A percentile compares a stretch with the other conserved stretches of the same genome.
Evolutionary conservation across 306 rosid genomes (phyloP).

Genomic region (Rubus idaeus): DNA sequence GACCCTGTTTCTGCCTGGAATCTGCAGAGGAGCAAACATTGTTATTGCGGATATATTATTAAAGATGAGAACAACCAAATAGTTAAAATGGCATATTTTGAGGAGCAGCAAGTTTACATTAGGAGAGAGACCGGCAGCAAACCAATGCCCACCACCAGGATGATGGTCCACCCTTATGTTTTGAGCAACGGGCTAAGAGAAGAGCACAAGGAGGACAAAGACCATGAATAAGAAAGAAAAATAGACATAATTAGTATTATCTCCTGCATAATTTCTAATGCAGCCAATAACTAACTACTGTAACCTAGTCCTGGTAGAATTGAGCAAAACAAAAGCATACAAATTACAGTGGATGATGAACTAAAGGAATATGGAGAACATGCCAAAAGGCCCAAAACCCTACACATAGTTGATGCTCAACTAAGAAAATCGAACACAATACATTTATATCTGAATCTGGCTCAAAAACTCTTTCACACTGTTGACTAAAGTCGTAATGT

Average conservation of each 20-base stretch:
- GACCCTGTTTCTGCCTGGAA: constrained; percentile 68
- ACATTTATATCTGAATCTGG: constrained; percentile 3
- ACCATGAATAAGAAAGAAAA: constrained; percentile 1
- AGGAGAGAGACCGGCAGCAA: constrained; percentile 99
- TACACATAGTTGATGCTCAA: not conserved
- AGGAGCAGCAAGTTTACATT: constrained; percentile 60
- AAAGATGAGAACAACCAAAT: constrained; percentile 24
- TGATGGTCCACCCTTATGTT: constrained; percentile 92
- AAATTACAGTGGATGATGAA: not conserved
- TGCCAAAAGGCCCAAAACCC: not conserved
- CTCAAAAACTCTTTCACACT: not conserved
- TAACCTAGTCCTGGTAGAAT: not conserved
- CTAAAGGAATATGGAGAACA: constrained; percentile 1
- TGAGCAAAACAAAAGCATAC: not conserved
- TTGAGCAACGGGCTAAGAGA: constrained; percentile 74
- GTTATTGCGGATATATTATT: constrained; percentile 16
- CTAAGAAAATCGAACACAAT: not conserved
- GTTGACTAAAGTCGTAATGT: not conserved
- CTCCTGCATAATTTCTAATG: not conserved
- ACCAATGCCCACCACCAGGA: constrained; percentile 99
- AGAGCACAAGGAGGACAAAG: not conserved
- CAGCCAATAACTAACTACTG: constrained; percentile 1
- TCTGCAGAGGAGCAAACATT: constrained; percentile 48
- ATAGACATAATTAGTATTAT: not conserved
- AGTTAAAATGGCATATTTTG: constrained; percentile 7